Base-by-base conservation (phyloP, 1,139 yeast species). In the Sugiyamaella novakii region DNA sequence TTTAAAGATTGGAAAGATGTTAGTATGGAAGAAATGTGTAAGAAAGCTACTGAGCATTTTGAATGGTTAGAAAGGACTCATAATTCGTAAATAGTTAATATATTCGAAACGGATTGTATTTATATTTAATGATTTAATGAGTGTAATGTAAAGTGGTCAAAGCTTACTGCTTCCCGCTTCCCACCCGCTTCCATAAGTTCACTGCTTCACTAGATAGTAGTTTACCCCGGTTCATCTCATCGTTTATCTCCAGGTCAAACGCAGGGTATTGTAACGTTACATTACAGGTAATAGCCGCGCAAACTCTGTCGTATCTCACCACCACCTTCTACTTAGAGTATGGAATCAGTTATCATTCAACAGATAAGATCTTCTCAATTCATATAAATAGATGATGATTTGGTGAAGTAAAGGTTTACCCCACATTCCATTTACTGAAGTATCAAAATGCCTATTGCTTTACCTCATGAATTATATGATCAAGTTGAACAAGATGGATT, bases 1-100 rank as follows among this genome's bases (percentile, higher is more conserved):
- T 81, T 79, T 60, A 67, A 71, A 31, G 72, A 75, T 22, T 74
- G 79, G 56, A 70, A 71, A 43, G 75, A 71, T 14, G 67, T 80
- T 19, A 79, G 83, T 43, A 25, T 50, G 25, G 41, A 40, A 14
- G 59, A 56, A 21, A 49, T 63, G 41, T 68, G 72, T 50, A 50
- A 56, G 19, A 47, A 58, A 21, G 56, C 63, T 17, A 50, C 49
- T 6, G 53, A 54, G 12, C 70, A 68, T 38, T 56, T 62, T 11
- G 53, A 59, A 5, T 67, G 69, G 68, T 56, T 67, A 37, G 27
- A 47, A 22, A 28, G 39, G 5, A 56, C 59, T 14, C 52, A 53
- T 17, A 24, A 12, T 22, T 24, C 27, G 27, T 24, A 24, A 24
- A 24, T 24, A 24, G 10, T n/a, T n/a, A n/a, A n/a, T n/a, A n/a